Conservation (phyloP, 306 rosid genomes). For the Comarum palustre region DNA sequence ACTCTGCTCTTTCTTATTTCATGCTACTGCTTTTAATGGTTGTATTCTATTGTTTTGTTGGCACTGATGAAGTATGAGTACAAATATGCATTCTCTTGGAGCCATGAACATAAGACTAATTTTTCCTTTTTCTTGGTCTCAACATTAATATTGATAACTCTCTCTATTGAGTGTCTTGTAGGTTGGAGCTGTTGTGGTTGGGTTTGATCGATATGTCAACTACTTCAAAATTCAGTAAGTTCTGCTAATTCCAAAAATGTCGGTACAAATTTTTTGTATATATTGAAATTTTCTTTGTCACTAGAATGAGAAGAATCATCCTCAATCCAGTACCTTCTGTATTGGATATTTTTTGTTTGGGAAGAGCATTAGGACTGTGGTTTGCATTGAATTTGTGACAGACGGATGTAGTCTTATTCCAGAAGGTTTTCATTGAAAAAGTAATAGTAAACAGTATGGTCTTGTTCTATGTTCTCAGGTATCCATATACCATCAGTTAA, state of each 20-base stretch:
- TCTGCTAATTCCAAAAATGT: slow-evolving; percentile 12
- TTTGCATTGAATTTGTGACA: neutral
- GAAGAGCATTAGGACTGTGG: slow-evolving; percentile 1
- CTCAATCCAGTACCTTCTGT: slow-evolving; percentile 19
- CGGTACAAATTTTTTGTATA: neutral
- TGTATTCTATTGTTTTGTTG: neutral
- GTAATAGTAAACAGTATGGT: neutral
- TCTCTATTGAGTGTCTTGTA: slow-evolving; percentile 30
- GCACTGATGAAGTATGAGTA: neutral
- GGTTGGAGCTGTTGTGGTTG: slow-evolving; percentile 99
- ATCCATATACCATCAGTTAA: slow-evolving; percentile 2
- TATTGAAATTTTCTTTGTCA: neutral
- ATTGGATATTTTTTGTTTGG: neutral
- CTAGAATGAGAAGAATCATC: slow-evolving; percentile 13
- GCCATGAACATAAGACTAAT: neutral
- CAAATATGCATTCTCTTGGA: slow-evolving; percentile 11
- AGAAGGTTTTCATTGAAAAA: slow-evolving; percentile 4
- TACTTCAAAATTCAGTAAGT: slow-evolving; percentile 97
- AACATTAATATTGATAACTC: slow-evolving; percentile 15
- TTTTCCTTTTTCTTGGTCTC: neutral
- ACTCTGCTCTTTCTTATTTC: slow-evolving; percentile 29
- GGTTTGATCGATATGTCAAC: slow-evolving; percentile 96
- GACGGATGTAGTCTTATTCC: neutral
- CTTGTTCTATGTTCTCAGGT: slow-evolving; percentile 9
- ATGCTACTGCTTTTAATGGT: neutral